Percentiles rank a stretch among this genome's conserved stretches.
Evolutionary conservation across 2,329 filamentous ascomycete genomes (phyloP).

Genomic region (Oidium heveae): DNA sequence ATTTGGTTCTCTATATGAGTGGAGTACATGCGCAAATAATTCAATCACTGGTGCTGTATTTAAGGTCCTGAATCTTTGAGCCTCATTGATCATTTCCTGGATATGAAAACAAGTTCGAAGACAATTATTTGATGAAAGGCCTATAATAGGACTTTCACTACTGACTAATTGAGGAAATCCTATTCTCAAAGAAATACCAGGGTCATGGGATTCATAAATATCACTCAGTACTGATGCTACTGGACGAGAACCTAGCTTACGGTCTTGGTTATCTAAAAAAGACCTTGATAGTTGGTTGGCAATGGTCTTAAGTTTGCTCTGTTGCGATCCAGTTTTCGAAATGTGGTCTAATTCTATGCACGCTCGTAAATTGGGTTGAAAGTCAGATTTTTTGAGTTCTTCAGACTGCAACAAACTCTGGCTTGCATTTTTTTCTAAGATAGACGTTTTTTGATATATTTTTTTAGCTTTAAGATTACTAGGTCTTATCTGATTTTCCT

Average conservation of each 20-base stretch:
- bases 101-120: constrained; percentile 38
- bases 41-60: constrained; percentile 31
- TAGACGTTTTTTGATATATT: background rate
- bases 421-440: background rate
- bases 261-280: background rate
- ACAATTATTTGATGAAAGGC: constrained; percentile 20
- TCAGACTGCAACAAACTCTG: background rate
- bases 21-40: constrained; percentile 33
- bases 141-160: constrained; percentile 27
- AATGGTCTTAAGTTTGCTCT: background rate
- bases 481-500: background rate
- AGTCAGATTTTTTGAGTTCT: background rate
- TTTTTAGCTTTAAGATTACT: background rate
- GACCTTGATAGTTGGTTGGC: background rate
- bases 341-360: background rate
- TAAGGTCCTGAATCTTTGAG: constrained; percentile 18
- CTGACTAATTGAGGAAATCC: constrained; percentile 23
- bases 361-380: background rate
- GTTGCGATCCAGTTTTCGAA: background rate
- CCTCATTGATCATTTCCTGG: constrained; percentile 29
- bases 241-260: background rate
- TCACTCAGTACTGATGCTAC: constrained; percentile 5
- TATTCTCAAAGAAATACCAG: constrained; percentile 23
- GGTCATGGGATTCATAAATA: constrained; percentile 10
- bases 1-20: constrained; percentile 27